Percentiles rank a stretch among this genome's conserved stretches.
These are phyloP conservation scores for Fusarium sp. DNA, from an alignment of 2,329 filamentous ascomycete genomes.

Conservation along the genomic window DNA sequence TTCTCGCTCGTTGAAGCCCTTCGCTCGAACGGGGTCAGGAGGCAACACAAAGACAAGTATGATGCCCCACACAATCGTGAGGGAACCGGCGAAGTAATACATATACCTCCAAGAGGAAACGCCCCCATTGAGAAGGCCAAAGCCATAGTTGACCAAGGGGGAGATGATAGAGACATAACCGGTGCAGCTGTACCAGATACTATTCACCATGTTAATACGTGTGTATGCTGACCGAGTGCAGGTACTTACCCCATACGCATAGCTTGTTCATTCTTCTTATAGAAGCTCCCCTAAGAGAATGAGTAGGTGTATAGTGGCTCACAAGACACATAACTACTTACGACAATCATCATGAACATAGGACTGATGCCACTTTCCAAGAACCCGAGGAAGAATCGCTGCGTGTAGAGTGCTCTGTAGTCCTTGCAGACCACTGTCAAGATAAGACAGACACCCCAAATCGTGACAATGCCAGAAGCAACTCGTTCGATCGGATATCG, in stretches of 20 bases:
- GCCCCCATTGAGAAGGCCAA: conserved; percentile 60
- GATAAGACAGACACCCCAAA: conserved; percentile 58
- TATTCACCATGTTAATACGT: conserved; percentile 1
- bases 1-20: conserved; percentile 47
- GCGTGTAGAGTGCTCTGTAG: conserved; percentile 57
- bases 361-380: conserved; percentile 70
- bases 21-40: conserved; percentile 58
- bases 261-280: conserved; percentile 60
- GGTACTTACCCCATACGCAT: conserved; percentile 52
- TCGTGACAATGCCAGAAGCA: conserved; percentile 51
- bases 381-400: conserved; percentile 70
- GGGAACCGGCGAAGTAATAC: conserved; percentile 50
- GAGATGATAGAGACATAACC: conserved; percentile 62
- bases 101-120: conserved; percentile 52
- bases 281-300: conserved; percentile 52
- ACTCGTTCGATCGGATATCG: conserved; percentile 63
- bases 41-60: conserved; percentile 58
- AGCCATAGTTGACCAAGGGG: conserved; percentile 63
- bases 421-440: conserved; percentile 56
- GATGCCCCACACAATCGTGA: conserved; percentile 60
- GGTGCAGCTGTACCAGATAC: conserved; percentile 60
- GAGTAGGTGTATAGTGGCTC: background rate
- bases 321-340: conserved; percentile 9
- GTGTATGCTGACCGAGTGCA: background rate
- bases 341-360: conserved; percentile 69